Base-by-base conservation (phyloP, 768 basidiomycete genomes). In the Cystobasidiopsis lactophilus region DNA sequence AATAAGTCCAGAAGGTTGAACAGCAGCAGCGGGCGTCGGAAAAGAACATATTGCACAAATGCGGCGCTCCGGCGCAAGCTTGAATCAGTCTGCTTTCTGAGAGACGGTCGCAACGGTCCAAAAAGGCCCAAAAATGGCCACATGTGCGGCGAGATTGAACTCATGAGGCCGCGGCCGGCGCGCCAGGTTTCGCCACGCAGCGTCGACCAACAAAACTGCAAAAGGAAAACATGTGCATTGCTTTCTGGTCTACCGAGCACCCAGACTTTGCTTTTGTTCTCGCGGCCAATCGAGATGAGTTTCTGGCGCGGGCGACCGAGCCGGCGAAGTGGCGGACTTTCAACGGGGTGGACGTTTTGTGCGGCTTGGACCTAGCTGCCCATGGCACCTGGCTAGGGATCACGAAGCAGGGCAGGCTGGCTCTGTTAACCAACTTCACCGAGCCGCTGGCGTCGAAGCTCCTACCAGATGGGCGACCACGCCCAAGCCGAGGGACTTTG, bases 351-450 rank as follows among this genome's bases (percentile, higher is more conserved):
- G 52, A 52, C 21, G 53, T 63, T 5, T 50, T 67, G 14, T 59
- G 55, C 24, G 67, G 67, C 0, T 23, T 60, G 5, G 66, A 68
- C 55, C 47, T 65, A 13, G 60, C 53, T 11, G 61, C 53, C 2
- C 61, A 60, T 3, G 67, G 67, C 11, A 67, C 67, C 10, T 69
- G 68, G 68, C 52, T 68, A 26, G 68, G 67, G 0, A 56, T 68
- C 55, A 30, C 29, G 7, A 10, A 16, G 26, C 35, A 27, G 4
- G 23, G 58, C 5, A 48, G 53, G 13, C 43, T 60, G n/a, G 59
- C 57, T 0, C 57, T 59, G 4, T 43, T 64, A 13, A 64, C 63
- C 19, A 64, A 64, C 57, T 60, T 58, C 30, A 60, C 62, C 33
- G 59, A 62, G 30, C 27, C 48, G 38, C 24, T 58, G 19, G 31